These are phyloP conservation scores for Alternaria brassicicola DNA, from an alignment of 2,329 filamentous ascomycete species.

Conservation along the genomic window DNA sequence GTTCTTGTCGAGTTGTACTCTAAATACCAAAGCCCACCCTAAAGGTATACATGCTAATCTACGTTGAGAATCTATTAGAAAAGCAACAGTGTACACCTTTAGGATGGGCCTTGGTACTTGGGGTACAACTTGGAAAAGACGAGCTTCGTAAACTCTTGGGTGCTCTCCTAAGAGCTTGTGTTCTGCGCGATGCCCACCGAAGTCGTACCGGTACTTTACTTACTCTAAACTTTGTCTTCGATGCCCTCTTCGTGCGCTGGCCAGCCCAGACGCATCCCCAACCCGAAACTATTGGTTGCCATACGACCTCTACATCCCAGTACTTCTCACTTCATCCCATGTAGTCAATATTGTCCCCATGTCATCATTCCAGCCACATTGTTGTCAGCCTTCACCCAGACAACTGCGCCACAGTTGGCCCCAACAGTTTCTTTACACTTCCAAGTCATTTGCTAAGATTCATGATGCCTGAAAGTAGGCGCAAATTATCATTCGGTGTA, in stretches of 20 bases:
- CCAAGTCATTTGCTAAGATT: background rate
- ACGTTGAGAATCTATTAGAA: too few relatives aligned
- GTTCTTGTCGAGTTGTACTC: background rate
- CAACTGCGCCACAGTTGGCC: conserved; percentile 17
- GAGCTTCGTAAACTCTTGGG: background rate
- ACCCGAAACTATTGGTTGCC: background rate
- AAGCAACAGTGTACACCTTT: background rate
- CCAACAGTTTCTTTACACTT: conserved; percentile 11
- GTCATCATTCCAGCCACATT: conserved; percentile 1
- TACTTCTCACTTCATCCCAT: background rate
- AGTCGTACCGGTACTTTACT: background rate
- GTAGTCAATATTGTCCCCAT: background rate
- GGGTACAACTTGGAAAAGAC: background rate
- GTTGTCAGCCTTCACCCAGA: conserved; percentile 3
- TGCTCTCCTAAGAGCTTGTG: background rate
- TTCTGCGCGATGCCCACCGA: background rate
- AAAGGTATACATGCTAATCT: background rate
- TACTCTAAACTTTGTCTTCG: too few relatives aligned
- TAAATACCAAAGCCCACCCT: background rate
- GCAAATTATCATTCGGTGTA: background rate
- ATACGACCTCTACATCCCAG: background rate
- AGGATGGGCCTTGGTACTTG: background rate
- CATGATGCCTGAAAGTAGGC: conserved; percentile 13
- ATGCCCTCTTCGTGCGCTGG: background rate
- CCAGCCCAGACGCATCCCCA: background rate